A percentile compares a stretch with the other conserved stretches of the same genome.
phyloP scores from a whole-genome alignment of 2,329 filamentous ascomycete species.

The Dactylellina sp. region DNA sequence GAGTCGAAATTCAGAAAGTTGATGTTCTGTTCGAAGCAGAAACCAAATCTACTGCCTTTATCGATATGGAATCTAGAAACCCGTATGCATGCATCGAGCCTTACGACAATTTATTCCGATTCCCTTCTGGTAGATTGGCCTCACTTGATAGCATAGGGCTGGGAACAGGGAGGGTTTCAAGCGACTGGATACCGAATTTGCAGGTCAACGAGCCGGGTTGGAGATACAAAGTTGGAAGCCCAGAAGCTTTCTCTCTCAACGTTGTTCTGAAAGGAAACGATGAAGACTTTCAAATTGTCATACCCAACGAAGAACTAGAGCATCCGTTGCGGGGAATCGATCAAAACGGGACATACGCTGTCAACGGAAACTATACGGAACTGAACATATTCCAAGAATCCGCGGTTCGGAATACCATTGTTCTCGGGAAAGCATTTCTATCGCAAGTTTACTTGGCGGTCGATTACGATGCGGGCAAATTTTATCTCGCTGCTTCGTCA shows the following conservation, averaged over 20 bases:
- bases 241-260: constrained; percentile 38
- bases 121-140: constrained; percentile 36
- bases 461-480: constrained; percentile 52
- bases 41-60: constrained; percentile 31
- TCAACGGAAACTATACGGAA: constrained; percentile 47
- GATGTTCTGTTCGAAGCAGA: constrained; percentile 37
- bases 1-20: constrained; percentile 45
- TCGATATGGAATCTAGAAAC: constrained; percentile 51
- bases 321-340: constrained; percentile 51
- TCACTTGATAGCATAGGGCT: constrained; percentile 48
- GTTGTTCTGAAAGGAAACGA: constrained; percentile 44
- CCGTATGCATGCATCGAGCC: constrained; percentile 54
- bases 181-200: constrained; percentile 47
- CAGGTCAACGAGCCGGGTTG: constrained; percentile 51
- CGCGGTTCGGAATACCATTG: constrained; percentile 47
- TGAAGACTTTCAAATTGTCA: constrained; percentile 36
- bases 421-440: constrained; percentile 51
- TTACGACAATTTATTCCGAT: constrained; percentile 48
- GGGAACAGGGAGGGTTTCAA: constrained; percentile 27
- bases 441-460: constrained; percentile 45
- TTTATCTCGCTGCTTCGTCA: constrained; percentile 48
- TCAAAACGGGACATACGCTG: constrained; percentile 36
- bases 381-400: constrained; percentile 51
- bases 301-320: constrained; percentile 41
- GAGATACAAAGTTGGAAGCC: constrained; percentile 50